Evolutionary conservation across 192 early-diverging fungal species (phyloP).

Genomic region (Umbelopsis isabellina): DNA sequence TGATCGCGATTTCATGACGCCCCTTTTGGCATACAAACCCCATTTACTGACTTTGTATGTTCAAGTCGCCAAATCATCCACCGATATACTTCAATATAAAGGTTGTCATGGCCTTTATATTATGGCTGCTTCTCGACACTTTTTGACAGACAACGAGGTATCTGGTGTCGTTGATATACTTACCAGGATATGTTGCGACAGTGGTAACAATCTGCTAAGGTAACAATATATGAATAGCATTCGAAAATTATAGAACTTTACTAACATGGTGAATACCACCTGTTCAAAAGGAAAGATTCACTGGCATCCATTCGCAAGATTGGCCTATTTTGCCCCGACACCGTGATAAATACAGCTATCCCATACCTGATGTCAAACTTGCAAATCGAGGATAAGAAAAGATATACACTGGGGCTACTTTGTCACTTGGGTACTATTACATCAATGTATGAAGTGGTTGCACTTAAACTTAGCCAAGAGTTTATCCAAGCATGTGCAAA

Average conservation of each 20-base stretch:
- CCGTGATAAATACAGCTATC: neutral
- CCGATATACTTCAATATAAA: slow-evolving; percentile 16
- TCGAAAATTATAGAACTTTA: neutral
- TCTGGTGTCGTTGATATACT: slow-evolving; percentile 4
- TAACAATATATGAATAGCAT: neutral
- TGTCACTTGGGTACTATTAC: neutral
- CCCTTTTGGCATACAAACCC: slow-evolving; percentile 73
- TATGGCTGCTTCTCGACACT: slow-evolving; percentile 10
- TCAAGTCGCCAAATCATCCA: neutral
- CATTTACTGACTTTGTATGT: slow-evolving; percentile 71
- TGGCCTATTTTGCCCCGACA: neutral
- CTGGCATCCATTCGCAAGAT: slow-evolving; percentile 1
- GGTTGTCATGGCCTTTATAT: slow-evolving; percentile 11
- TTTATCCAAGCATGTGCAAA: neutral
- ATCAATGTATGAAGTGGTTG: slow-evolving; percentile 4
- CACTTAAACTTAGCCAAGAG: neutral
- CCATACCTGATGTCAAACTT: neutral
- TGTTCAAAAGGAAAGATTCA: neutral
- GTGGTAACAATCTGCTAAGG: neutral
- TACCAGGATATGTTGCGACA: slow-evolving; percentile 1
- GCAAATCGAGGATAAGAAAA: neutral
- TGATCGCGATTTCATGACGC: slow-evolving; percentile 64
- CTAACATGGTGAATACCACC: neutral
- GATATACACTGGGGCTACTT: neutral
- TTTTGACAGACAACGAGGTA: neutral